Conservation (phyloP, 305 asterid species). For the Rubia tinctorum region DNA sequence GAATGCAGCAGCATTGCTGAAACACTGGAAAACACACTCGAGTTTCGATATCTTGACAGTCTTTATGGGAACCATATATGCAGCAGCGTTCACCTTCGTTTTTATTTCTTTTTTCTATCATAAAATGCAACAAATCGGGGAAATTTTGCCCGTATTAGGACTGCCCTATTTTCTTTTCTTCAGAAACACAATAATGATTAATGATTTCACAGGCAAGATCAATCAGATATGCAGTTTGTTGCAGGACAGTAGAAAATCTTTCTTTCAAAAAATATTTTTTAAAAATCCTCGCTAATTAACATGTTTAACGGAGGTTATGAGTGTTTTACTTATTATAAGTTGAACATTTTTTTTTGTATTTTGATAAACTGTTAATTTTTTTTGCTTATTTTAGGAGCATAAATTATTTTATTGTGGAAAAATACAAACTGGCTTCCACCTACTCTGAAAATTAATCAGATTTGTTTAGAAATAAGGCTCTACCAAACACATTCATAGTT, state of each 20-base stretch:
- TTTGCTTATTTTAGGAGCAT: too few species aligned
- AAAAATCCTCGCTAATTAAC: too few species aligned
- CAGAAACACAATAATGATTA: neutral
- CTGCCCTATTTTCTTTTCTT: neutral
- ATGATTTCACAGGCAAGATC: neutral
- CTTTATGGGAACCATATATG: neutral
- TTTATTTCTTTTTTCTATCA: neutral
- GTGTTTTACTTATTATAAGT: too few species aligned
- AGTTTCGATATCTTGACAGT: neutral
- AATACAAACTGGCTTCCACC: too few species aligned
- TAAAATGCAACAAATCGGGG: neutral
- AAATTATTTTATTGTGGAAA: too few species aligned
- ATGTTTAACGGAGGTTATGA: too few species aligned
- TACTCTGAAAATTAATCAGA: too few species aligned
- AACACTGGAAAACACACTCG: conserved; percentile 9
- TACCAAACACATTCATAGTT: too few species aligned
- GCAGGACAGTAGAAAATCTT: neutral
- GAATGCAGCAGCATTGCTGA: conserved; percentile 2
- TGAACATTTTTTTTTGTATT: too few species aligned
- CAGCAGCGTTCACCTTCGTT: neutral
- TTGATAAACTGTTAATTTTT: too few species aligned
- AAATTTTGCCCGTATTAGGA: neutral
- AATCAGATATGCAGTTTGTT: neutral
- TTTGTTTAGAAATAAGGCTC: too few species aligned
- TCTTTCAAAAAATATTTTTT: too few species aligned